These are phyloP conservation scores for Debaryomyces udenii DNA, from an alignment of 1,139 yeast genomes.

Conservation along the genomic window DNA sequence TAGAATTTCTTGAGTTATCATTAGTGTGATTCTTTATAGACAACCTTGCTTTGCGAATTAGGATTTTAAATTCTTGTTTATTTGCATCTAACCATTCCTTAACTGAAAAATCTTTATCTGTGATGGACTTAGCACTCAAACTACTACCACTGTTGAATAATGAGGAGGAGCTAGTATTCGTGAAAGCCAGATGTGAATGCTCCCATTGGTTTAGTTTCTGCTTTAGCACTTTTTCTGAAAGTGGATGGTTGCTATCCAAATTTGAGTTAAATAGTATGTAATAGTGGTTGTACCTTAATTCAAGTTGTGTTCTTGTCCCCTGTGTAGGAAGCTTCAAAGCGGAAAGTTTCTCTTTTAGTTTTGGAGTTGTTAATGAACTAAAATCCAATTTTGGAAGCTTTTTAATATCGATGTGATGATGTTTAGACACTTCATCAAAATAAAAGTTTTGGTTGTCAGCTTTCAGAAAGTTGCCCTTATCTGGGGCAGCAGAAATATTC, in stretches of 20 bases:
- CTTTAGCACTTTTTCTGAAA: conserved; percentile 54
- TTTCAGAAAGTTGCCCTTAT: not conserved
- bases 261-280: conserved; percentile 82
- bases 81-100: conserved; percentile 56
- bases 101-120: conserved; percentile 45
- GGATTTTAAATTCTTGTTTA: conserved; percentile 51
- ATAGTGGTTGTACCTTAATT: conserved; percentile 76
- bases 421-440: conserved; percentile 33
- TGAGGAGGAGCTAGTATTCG: conserved; percentile 19
- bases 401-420: conserved; percentile 25
- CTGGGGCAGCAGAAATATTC: not conserved
- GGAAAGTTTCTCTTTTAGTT: conserved; percentile 62
- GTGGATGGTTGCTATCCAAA: conserved; percentile 74
- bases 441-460: conserved; percentile 34
- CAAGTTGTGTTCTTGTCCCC: conserved; percentile 69
- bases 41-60: conserved; percentile 54
- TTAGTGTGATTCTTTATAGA: conserved; percentile 23
- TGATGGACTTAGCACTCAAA: conserved; percentile 30
- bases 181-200: conserved; percentile 42
- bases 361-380: conserved; percentile 59
- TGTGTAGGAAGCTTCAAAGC: conserved; percentile 56
- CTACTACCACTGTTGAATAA: conserved; percentile 29
- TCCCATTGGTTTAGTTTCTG: conserved; percentile 75
- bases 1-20: no score
- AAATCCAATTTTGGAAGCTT: conserved; percentile 65